These are phyloP conservation scores for Fusarium phyllophilum DNA, from an alignment of 2,329 filamentous ascomycete genomes.

Conservation along the genomic window DNA sequence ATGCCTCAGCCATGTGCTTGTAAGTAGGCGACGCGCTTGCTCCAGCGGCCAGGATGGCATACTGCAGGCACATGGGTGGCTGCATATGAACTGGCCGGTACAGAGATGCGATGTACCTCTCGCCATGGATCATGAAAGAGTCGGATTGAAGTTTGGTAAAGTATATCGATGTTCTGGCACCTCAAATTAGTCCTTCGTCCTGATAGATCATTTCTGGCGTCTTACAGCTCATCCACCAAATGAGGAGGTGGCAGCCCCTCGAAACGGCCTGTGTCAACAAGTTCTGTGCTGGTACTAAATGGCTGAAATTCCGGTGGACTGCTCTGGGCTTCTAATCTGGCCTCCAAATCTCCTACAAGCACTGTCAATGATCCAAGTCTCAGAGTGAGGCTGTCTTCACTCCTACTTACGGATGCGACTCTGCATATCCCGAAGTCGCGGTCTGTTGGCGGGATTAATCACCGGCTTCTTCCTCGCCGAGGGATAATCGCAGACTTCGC, in stretches of 20 bases:
- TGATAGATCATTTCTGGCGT: rapidly evolving
- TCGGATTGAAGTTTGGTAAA: conserved; percentile 78
- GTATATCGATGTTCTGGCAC: conserved; percentile 54
- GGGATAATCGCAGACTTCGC: conserved; percentile 20
- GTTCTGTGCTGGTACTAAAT: conserved; percentile 5
- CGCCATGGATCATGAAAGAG: conserved; percentile 78
- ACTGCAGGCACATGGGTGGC: conserved; percentile 82
- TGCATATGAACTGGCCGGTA: conserved; percentile 75
- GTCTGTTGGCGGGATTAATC: conserved; percentile 17
- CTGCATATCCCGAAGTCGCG: conserved; percentile 25
- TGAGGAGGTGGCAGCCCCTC: conserved; percentile 26
- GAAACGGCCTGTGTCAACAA: conserved; percentile 29
- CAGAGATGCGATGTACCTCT: conserved; percentile 76
- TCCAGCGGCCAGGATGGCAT: conserved; percentile 82
- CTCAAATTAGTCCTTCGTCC: rapidly evolving
- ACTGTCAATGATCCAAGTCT: background rate
- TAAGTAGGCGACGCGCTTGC: conserved; percentile 77
- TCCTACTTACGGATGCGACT: conserved; percentile 14
- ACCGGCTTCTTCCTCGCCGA: conserved; percentile 21
- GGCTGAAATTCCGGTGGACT: background rate
- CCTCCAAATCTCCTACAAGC: conserved; percentile 52
- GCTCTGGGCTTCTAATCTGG: conserved; percentile 7
- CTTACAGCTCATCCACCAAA: conserved; percentile 32
- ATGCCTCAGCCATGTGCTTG: conserved; percentile 72
- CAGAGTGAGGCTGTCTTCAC: rapidly evolving